Evolutionary conservation across 148 eudicot genomes (phyloP).

Genomic region (Amaranthus cruentus): DNA sequence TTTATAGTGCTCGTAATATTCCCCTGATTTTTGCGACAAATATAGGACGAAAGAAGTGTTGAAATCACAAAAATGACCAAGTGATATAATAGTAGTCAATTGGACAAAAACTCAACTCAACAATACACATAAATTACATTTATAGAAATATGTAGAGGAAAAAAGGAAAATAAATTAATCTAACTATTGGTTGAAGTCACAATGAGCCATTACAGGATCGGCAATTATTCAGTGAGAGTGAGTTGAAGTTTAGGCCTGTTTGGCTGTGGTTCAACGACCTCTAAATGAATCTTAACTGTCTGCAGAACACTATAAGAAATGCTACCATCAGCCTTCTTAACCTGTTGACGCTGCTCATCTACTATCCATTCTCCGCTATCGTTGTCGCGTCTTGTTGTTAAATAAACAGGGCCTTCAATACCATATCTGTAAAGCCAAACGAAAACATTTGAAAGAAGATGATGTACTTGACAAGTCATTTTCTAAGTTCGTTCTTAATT

Average conservation of each 20-base stretch:
- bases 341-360: constrained; percentile 82
- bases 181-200: too few relatives aligned
- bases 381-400: constrained; percentile 54
- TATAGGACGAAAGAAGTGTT: too few relatives aligned
- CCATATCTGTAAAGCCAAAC: constrained; percentile 55
- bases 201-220: not conserved
- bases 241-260: constrained; percentile 88
- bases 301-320: constrained; percentile 66
- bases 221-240: constrained; percentile 39
- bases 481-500: too few relatives aligned
- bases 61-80: too few relatives aligned
- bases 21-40: too few relatives aligned
- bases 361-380: constrained; percentile 77
- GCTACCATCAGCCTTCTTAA: constrained; percentile 60
- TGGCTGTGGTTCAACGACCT: constrained; percentile 93
- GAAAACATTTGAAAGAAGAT: not conserved
- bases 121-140: too few relatives aligned
- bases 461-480: too few relatives aligned
- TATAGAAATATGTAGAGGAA: too few relatives aligned
- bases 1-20: too few relatives aligned
- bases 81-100: too few relatives aligned
- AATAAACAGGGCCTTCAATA: constrained; percentile 87
- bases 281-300: constrained; percentile 72
- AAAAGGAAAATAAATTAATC: too few relatives aligned
- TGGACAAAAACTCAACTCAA: too few relatives aligned